Evolutionary conservation across 768 basidiomycete species (phyloP).

Genomic region (Leccinum barrowsii): DNA sequence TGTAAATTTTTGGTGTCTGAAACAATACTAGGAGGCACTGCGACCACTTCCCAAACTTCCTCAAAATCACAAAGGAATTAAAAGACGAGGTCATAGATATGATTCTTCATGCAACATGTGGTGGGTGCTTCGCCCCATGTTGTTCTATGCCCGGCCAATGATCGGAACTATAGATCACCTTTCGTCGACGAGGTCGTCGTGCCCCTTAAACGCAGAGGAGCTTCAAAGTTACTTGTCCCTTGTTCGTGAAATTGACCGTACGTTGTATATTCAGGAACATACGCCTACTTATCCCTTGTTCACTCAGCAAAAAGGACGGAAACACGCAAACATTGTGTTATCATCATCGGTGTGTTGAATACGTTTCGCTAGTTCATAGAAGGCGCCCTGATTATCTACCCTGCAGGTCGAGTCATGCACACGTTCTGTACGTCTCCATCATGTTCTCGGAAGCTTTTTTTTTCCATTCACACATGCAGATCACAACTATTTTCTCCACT

Average conservation of each 20-base stretch:
- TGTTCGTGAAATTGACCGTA: constrained; percentile 25
- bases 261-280: neutral
- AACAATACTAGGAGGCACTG: constrained; percentile 32
- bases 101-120: constrained; percentile 26
- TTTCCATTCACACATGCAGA: constrained; percentile 23
- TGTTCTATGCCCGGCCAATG: neutral
- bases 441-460: rapidly evolving
- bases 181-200: constrained; percentile 26
- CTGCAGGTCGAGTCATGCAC: constrained; percentile 29
- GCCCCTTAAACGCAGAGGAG: constrained; percentile 15
- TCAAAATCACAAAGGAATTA: constrained; percentile 22
- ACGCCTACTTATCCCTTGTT: neutral
- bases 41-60: constrained; percentile 27
- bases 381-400: neutral
- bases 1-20: neutral
- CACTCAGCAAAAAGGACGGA: constrained; percentile 11
- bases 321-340: constrained; percentile 13
- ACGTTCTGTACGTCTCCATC: constrained; percentile 22
- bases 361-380: neutral
- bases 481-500: constrained; percentile 37
- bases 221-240: constrained; percentile 24
- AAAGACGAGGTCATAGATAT: constrained; percentile 25
- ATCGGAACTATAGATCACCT: constrained; percentile 18
- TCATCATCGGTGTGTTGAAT: constrained; percentile 18
- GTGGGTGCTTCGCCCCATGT: constrained; percentile 6